Percentiles rank a stretch among this genome's conserved stretches.
phyloP scores from a whole-genome alignment of 768 basidiomycete genomes.

The Rhodotorula graminis region DNA sequence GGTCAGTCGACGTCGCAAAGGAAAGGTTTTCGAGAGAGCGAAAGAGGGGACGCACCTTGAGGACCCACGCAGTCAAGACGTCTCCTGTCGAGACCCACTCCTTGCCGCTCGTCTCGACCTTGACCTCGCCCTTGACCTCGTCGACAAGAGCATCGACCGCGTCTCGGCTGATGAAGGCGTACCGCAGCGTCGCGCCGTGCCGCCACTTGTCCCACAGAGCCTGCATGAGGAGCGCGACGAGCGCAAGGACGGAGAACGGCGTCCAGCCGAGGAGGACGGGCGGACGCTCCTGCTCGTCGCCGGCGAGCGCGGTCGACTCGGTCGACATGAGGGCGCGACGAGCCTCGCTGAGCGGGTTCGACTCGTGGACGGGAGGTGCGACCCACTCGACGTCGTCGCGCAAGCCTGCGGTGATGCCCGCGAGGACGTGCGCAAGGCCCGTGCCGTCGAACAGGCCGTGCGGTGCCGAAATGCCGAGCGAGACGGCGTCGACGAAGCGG shows the following conservation, averaged over 20 bases:
- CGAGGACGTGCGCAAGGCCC: background rate
- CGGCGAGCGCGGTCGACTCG: background rate
- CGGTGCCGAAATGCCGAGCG: background rate
- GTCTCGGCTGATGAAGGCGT: background rate
- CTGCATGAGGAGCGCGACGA: background rate
- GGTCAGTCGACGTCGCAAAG: too few species aligned
- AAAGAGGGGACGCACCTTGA: background rate
- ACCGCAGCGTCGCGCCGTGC: background rate
- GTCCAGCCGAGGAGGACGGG: background rate
- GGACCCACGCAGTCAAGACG: background rate
- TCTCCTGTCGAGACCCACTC: background rate
- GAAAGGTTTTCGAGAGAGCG: too few species aligned
- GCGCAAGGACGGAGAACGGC: background rate
- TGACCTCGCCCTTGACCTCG: background rate
- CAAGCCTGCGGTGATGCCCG: background rate
- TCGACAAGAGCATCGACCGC: background rate
- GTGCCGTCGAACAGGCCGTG: constrained; percentile 2
- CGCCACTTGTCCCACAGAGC: background rate
- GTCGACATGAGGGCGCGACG: background rate
- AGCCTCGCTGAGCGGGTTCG: background rate
- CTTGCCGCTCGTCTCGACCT: background rate
- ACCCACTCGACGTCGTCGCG: background rate
- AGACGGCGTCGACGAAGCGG: background rate
- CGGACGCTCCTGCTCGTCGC: background rate
- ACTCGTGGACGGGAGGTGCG: background rate